Evolutionary conservation across 2,329 filamentous ascomycete species (phyloP).

Genomic region (Leptosphaerulina australis): DNA sequence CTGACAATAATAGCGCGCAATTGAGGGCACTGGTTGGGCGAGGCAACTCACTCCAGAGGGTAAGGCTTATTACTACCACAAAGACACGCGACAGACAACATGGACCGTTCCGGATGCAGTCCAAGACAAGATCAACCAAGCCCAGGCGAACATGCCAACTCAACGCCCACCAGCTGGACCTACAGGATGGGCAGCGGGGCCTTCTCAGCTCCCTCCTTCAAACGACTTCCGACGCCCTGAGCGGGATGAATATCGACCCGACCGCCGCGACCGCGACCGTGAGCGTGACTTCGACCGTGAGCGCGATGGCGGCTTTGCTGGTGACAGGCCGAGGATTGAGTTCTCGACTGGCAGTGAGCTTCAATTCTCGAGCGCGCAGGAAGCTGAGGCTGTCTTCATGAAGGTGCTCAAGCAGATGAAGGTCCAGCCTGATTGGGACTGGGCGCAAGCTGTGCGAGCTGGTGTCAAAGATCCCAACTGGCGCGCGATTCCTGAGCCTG

Average conservation of each 20-base stretch:
- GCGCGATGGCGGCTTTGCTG: conserved; percentile 55
- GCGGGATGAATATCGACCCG: conserved; percentile 38
- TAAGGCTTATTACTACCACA: conserved; percentile 92
- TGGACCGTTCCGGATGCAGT: conserved; percentile 87
- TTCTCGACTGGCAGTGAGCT: conserved; percentile 60
- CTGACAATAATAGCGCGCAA: conserved; percentile 67
- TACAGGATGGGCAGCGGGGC: conserved; percentile 66
- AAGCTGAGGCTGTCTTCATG: conserved; percentile 90
- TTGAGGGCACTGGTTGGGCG: conserved; percentile 87
- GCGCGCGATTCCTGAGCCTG: conserved; percentile 89
- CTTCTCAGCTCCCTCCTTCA: conserved; percentile 49
- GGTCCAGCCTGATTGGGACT: conserved; percentile 89
- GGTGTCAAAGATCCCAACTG: conserved; percentile 92
- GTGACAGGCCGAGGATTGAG: conserved; percentile 40
- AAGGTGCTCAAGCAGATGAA: conserved; percentile 85
- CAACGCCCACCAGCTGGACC: conserved; percentile 49
- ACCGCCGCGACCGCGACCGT: conserved; percentile 37
- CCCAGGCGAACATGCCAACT: conserved; percentile 59
- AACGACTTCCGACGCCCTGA: conserved; percentile 47
- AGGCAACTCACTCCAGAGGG: conserved; percentile 88
- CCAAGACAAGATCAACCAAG: conserved; percentile 76
- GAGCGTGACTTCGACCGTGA: conserved; percentile 55
- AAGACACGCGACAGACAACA: conserved; percentile 85
- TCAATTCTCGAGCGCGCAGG: conserved; percentile 65
- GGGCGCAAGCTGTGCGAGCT: conserved; percentile 85